A percentile compares a stretch with the other conserved stretches of the same genome.
Conservation (phyloP, 768 basidiomycete genomes). For the Fomitopsis serialis region DNA sequence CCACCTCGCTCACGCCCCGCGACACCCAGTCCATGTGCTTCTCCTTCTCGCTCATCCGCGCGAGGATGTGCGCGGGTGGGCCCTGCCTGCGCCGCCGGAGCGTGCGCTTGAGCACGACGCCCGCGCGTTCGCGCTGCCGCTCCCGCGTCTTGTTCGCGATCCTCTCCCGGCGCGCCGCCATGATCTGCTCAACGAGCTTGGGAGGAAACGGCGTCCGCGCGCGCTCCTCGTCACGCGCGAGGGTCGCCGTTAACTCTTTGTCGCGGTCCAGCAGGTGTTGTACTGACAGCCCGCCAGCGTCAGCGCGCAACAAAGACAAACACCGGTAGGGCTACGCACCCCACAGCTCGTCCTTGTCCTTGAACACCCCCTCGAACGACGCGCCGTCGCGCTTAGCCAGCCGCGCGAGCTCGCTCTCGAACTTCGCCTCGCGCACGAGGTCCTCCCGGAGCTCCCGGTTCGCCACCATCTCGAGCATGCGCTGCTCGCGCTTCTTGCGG, state of each 20-base stretch:
- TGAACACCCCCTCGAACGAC: not conserved
- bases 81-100: conserved; percentile 43
- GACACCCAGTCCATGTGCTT: conserved; percentile 45
- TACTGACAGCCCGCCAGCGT: no score
- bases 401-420: conserved; percentile 28
- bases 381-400: conserved; percentile 2
- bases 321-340: no score
- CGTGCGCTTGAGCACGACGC: conserved; percentile 51
- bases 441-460: conserved; percentile 15
- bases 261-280: not conserved
- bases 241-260: conserved; percentile 25
- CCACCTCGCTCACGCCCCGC: conserved; percentile 53
- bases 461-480: conserved; percentile 28
- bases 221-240: conserved; percentile 39
- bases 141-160: conserved; percentile 63
- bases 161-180: conserved; percentile 54
- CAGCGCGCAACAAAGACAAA: no score
- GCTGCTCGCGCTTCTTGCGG: conserved; percentile 36
- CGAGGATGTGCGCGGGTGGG: conserved; percentile 59
- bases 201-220: conserved; percentile 37
- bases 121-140: conserved; percentile 52
- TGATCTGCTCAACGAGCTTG: conserved; percentile 42
- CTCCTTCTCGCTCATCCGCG: conserved; percentile 43
- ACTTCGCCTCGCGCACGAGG: conserved; percentile 30
- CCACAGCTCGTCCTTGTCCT: no score